Conservation (phyloP, 257 asterid genomes). For the Nicotiana attenuata region DNA sequence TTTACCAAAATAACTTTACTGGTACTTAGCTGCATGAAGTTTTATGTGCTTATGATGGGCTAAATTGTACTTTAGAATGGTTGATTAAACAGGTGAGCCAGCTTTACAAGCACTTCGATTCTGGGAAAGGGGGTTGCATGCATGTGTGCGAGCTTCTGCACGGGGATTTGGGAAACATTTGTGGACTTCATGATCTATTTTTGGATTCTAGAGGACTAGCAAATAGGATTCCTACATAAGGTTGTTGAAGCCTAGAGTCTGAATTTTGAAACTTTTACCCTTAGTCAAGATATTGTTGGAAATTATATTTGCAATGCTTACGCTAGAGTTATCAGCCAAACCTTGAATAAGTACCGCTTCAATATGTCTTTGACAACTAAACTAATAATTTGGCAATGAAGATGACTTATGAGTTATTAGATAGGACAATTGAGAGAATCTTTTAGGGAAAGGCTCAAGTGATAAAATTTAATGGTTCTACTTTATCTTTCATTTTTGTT, state of each 20-base stretch:
- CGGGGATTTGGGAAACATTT: not conserved
- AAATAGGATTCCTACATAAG: not conserved
- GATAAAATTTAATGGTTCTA: not conserved
- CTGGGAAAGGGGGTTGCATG: not conserved
- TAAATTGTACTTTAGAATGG: not conserved
- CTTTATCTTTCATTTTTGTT: not conserved
- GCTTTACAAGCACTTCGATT: not conserved
- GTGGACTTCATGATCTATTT: not conserved
- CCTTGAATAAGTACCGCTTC: not conserved
- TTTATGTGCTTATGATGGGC: not conserved
- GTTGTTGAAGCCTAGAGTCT: not conserved
- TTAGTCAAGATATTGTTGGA: not conserved
- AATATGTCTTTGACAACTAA: not conserved
- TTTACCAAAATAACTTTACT: not conserved
- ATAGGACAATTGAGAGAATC: not conserved
- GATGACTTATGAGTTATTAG: not conserved
- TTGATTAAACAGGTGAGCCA: not conserved
- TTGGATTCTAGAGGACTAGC: not conserved
- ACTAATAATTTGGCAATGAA: not conserved
- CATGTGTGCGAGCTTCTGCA: not conserved
- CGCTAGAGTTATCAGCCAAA: not conserved
- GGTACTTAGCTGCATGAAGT: not conserved
- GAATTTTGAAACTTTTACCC: not conserved
- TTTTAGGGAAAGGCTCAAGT: not conserved
- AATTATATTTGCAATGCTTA: constrained; percentile 1